Percentiles rank a stretch among this genome's conserved stretches.
Evolutionary conservation across 306 rosid genomes (phyloP).

Genomic region (Luffa acutangula): DNA sequence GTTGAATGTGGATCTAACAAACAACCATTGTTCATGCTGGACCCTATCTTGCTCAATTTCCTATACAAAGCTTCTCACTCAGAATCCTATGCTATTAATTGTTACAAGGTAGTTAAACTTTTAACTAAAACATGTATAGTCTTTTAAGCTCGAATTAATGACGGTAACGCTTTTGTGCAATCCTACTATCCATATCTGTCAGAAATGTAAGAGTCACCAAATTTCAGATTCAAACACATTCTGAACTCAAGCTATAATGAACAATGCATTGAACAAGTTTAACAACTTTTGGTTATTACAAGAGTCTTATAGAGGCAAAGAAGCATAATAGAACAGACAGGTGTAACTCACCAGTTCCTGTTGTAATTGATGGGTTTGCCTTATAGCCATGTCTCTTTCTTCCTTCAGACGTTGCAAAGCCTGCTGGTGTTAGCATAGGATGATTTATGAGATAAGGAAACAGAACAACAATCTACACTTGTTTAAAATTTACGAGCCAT

Average conservation of each 20-base stretch:
- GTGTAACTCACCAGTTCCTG: slow-evolving; percentile 62
- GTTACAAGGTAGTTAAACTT: background rate
- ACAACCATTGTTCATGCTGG: background rate
- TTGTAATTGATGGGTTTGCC: slow-evolving; percentile 67
- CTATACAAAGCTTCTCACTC: background rate
- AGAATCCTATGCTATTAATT: background rate
- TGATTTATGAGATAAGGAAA: background rate
- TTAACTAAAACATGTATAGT: background rate
- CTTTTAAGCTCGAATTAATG: background rate
- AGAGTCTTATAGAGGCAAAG: background rate
- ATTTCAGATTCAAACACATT: background rate
- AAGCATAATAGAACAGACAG: background rate
- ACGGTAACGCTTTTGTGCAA: background rate
- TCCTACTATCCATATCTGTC: background rate
- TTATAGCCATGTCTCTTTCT: slow-evolving; percentile 68
- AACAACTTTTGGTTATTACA: background rate
- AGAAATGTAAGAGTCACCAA: background rate
- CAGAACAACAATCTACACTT: background rate
- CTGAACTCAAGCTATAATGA: background rate
- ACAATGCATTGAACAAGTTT: background rate
- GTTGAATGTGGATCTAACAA: background rate
- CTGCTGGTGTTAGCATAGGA: slow-evolving; percentile 23
- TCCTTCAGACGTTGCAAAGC: slow-evolving; percentile 53
- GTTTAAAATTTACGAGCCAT: background rate
- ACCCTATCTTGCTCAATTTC: background rate